Conservation (phyloP, 1,284 basidiomycete genomes). For the Xerocomus minutiporus region DNA sequence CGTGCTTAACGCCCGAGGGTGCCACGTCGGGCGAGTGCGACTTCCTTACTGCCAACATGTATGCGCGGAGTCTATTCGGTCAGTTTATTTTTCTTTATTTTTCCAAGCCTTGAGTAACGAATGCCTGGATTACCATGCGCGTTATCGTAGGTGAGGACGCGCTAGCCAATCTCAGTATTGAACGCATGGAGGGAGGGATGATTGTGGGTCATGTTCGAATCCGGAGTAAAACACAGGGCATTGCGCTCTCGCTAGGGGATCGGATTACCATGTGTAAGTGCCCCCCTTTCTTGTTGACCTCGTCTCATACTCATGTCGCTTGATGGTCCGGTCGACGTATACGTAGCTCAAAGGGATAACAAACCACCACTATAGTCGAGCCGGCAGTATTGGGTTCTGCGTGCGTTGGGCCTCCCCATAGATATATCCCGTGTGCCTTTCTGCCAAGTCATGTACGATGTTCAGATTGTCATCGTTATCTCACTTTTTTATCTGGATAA, state of each 20-base stretch:
- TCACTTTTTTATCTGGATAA: no score
- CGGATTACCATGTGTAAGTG: conserved; percentile 83
- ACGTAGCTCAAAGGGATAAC: conserved; percentile 52
- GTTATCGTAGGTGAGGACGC: conserved; percentile 80
- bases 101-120: neutral
- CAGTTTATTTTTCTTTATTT: conserved; percentile 18
- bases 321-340: neutral
- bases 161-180: conserved; percentile 92
- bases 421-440: neutral
- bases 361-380: conserved; percentile 43
- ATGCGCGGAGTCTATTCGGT: conserved; percentile 76
- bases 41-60: conserved; percentile 81
- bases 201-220: conserved; percentile 91
- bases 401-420: neutral
- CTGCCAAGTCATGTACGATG: neutral
- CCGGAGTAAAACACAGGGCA: conserved; percentile 92
- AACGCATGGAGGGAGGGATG: conserved; percentile 76
- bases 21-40: conserved; percentile 79
- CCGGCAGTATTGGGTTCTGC: neutral
- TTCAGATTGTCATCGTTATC: neutral
- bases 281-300: neutral
- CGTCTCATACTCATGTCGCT: neutral
- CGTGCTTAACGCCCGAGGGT: conserved; percentile 78
- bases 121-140: neutral
- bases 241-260: conserved; percentile 91